Evolutionary conservation across 495 filamentous ascomycete genomes (phyloP), one percentile per base, ranked within the genome.

Genomic region (Aspergillus avenaceus): DNA sequence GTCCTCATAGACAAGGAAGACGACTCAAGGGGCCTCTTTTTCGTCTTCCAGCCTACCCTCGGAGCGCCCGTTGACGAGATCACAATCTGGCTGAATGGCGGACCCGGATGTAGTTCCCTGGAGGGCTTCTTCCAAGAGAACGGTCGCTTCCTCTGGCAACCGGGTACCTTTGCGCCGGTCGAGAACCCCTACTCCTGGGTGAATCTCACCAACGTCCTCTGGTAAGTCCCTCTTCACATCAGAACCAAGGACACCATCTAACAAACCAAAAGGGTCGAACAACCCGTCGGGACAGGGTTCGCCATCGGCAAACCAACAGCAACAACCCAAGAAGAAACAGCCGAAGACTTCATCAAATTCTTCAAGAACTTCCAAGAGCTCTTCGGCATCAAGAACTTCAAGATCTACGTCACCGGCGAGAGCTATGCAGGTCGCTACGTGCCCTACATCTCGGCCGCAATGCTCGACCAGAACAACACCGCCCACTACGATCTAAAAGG

Each of bases 41-140:
- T 78, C 55, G 63, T 80, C 29, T 80, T 74, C 51, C 71, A 74
- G 36, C 73, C 74, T 4, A 78, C 61, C 0, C 60, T 77, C 22
- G 74, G 71, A 12, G 60, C 62, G 8, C 74, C 73, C 11, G 69
- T 76, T 1, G 83, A 89, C 45, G 86, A 90, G 59, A 77, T 91
- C 43, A 71, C 80, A n/a, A 84, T 90, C 56, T 90, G 85, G 65
- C 56, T 88, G 18, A 88, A 88, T 56, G 86, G 85, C 18, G 84
- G 85, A 13, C 80, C 79, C 8, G 83, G 83, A 13, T 87, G 84
- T 61, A 84, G 79, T 50, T 87, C 83, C 1, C 76, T 86, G 40
- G 81, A 82, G 38, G 81, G 81, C 12, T 78, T 89, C 26, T 66
- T 86, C 12, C 82, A 86, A 58, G 83, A 84, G 49, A 88, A 83